Conservation (phyloP, 768 basidiomycete genomes). For the Psilocybe cubensis region DNA sequence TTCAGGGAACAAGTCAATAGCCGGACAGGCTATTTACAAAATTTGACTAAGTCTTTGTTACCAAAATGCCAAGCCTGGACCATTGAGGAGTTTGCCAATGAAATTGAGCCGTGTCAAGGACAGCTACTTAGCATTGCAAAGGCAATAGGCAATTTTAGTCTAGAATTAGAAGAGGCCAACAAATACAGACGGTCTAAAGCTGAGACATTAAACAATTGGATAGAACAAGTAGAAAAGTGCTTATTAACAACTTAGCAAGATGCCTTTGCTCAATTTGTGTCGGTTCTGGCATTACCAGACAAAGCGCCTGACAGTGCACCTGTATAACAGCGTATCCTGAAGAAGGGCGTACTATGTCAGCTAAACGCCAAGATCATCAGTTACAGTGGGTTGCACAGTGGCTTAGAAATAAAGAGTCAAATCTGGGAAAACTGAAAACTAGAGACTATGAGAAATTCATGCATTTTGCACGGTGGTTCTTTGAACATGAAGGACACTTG, state of each 20-base stretch:
- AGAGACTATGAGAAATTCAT: neutral
- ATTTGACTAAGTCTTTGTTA: too few species aligned
- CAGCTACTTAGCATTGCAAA: too few species aligned
- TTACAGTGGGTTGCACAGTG: neutral
- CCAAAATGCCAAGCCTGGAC: too few species aligned
- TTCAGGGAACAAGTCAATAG: neutral
- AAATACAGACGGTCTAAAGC: neutral
- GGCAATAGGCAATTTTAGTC: too few species aligned
- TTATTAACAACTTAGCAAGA: too few species aligned
- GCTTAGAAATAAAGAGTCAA: neutral
- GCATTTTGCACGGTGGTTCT: neutral
- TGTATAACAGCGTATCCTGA: neutral
- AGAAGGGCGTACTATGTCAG: neutral
- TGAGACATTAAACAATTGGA: neutral
- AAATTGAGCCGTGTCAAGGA: too few species aligned
- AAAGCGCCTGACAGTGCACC: too few species aligned
- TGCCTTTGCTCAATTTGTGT: neutral
- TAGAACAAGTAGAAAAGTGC: constrained; percentile 29
- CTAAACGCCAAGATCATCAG: neutral
- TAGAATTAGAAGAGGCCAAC: constrained; percentile 10
- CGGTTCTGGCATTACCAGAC: neutral
- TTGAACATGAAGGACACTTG: neutral
- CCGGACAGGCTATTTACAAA: neutral
- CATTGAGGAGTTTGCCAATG: too few species aligned
- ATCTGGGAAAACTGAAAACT: neutral